Percentiles rank a stretch among this genome's conserved stretches.
These are phyloP conservation scores for Helenozyma rhizophorensis DNA, from an alignment of 805 yeast species.

Conservation along the genomic window DNA sequence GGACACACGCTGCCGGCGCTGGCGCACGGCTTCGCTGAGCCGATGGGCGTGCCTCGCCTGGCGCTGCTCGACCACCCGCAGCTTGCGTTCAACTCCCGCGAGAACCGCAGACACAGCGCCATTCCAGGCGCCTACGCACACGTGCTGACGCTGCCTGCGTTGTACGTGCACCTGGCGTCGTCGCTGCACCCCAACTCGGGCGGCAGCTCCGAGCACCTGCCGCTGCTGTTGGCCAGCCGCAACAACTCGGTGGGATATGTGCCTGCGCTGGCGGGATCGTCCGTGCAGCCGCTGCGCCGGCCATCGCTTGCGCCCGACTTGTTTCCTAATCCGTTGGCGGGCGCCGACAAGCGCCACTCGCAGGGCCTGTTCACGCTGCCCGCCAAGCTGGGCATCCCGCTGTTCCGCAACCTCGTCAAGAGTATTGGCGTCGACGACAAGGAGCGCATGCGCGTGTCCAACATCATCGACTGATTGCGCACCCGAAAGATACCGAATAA, in stretches of 20 bases:
- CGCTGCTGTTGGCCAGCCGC: constrained; percentile 1
- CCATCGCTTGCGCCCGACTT: constrained; percentile 42
- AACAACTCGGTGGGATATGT: constrained; percentile 1
- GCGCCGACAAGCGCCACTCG: constrained; percentile 2
- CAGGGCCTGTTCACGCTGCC: no score
- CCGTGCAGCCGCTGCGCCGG: constrained; percentile 22
- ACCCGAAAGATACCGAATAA: no score
- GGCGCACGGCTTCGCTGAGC: neutral
- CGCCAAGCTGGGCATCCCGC: constrained; percentile 6
- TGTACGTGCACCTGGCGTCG: constrained; percentile 1
- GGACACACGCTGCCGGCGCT: neutral
- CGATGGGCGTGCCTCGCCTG: constrained; percentile 1
- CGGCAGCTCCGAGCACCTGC: constrained; percentile 1
- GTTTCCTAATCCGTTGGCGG: constrained; percentile 34
- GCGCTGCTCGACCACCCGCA: constrained; percentile 6
- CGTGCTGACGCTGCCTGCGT: constrained; percentile 4
- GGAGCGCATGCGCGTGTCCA: constrained; percentile 11
- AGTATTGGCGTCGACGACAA: constrained; percentile 4
- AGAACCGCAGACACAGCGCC: constrained; percentile 7
- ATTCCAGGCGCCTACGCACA: constrained; percentile 1
- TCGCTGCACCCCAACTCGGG: constrained; percentile 1
- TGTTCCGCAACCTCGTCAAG: constrained; percentile 7
- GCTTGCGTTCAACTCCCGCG: constrained; percentile 3
- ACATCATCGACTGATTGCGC: constrained; percentile 9
- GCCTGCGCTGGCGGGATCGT: constrained; percentile 4